Evolutionary conservation across 208 protist genomes (phyloP).

Genomic region (Trypanosoma scelopori): DNA sequence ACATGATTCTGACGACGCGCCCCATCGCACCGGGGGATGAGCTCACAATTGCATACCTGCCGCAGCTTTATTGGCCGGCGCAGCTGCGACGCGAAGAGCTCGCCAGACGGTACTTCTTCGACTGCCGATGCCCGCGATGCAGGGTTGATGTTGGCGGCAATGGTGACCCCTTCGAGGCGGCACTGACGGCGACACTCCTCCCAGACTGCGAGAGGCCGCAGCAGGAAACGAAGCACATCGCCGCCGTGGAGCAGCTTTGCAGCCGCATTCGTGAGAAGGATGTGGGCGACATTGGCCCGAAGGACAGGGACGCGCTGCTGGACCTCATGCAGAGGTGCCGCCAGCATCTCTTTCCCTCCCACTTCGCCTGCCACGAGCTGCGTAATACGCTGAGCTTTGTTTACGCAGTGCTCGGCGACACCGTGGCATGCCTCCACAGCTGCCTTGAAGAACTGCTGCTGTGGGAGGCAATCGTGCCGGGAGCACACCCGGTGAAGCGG

Average conservation of each 20-base stretch:
- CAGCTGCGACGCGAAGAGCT: constrained; percentile 60
- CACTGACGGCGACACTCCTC: constrained; percentile 40
- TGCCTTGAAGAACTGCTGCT: constrained; percentile 77
- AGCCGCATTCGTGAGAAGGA: constrained; percentile 37
- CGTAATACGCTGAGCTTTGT: constrained; percentile 82
- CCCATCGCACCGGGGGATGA: constrained; percentile 57
- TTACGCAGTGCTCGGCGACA: constrained; percentile 65
- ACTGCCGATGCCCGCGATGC: constrained; percentile 75
- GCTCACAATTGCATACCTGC: constrained; percentile 84
- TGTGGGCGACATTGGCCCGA: constrained; percentile 34
- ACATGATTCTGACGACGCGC: constrained; percentile 69
- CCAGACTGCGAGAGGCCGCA: not conserved
- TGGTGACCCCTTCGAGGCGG: constrained; percentile 58
- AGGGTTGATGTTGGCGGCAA: not conserved
- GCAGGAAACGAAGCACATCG: constrained; percentile 33
- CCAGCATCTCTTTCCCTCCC: constrained; percentile 65
- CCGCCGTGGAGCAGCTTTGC: constrained; percentile 52
- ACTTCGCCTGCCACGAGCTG: constrained; percentile 83
- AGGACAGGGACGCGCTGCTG: constrained; percentile 40
- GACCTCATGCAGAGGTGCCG: constrained; percentile 43
- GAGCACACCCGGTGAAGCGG: constrained; percentile 76
- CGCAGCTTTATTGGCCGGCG: constrained; percentile 85
- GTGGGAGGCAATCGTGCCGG: constrained; percentile 83
- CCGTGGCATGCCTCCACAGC: constrained; percentile 36
- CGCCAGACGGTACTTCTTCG: constrained; percentile 68